phyloP scores from a whole-genome alignment of 2,329 filamentous ascomycete species.

The Trichoderma cornu-damae region DNA sequence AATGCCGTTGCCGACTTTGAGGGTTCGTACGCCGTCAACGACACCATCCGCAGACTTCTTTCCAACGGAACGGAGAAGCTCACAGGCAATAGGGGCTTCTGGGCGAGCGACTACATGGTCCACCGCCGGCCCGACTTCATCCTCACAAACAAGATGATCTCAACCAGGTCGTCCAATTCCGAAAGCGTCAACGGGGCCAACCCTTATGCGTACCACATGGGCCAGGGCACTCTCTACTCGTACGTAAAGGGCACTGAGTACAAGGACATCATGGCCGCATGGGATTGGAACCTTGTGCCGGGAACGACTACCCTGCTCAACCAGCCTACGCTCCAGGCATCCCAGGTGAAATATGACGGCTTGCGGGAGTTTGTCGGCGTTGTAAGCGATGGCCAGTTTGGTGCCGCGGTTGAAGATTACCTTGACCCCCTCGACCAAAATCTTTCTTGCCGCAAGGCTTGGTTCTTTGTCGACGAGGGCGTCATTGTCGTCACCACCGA shows the following conservation, averaged over 20 bases:
- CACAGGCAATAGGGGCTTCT: conserved; percentile 24
- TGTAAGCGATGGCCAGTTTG: conserved; percentile 23
- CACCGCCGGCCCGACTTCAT: conserved; percentile 21
- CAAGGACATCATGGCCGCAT: conserved; percentile 24
- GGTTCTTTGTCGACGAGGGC: conserved; percentile 23
- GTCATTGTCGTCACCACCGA: conserved; percentile 22
- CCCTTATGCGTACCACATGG: conserved; percentile 24
- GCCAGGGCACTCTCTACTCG: conserved; percentile 25
- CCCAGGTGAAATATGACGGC: conserved; percentile 16
- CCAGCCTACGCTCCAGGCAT: conserved; percentile 15
- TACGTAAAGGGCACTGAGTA: conserved; percentile 26
- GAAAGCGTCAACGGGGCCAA: conserved; percentile 25
- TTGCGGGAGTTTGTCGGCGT: conserved; percentile 25
- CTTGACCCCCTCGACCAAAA: conserved; percentile 21
- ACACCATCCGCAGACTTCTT: conserved; percentile 19
- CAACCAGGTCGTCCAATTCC: conserved; percentile 21
- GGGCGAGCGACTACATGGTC: conserved; percentile 26
- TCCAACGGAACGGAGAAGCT: conserved; percentile 25
- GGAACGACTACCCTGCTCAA: conserved; percentile 23
- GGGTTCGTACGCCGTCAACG: conserved; percentile 19
- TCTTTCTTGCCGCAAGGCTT: conserved; percentile 24
- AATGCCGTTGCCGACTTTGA: conserved; percentile 22
- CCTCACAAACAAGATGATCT: conserved; percentile 24
- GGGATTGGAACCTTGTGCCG: conserved; percentile 26
- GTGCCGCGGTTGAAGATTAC: conserved; percentile 22